Evolutionary conservation across 1,284 basidiomycete genomes (phyloP).

Genomic region (Papiliotrema laurentii): DNA sequence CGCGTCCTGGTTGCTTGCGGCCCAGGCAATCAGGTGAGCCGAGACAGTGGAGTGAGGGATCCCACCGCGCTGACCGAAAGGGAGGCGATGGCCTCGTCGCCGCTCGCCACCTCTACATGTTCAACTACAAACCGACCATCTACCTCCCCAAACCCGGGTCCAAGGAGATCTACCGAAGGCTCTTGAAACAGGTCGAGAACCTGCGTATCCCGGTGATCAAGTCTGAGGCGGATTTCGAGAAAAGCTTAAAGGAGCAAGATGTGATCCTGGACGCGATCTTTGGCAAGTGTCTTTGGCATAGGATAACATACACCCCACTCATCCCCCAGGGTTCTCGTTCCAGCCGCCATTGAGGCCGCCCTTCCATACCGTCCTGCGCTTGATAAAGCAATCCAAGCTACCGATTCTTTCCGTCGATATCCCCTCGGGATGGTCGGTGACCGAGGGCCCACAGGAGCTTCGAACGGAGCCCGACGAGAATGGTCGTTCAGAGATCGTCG

Average conservation of each 20-base stretch:
- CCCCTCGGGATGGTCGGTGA: slow-evolving; percentile 90
- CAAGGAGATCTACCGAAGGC: slow-evolving; percentile 83
- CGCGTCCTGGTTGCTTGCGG: slow-evolving; percentile 90
- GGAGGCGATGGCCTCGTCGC: slow-evolving; percentile 97
- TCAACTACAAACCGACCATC: slow-evolving; percentile 76
- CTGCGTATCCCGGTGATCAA: slow-evolving; percentile 70
- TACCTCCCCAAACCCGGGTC: slow-evolving; percentile 81
- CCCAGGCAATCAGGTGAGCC: slow-evolving; percentile 75
- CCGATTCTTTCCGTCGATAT: slow-evolving; percentile 92
- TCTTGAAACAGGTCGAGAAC: slow-evolving; percentile 81
- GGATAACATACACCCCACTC: background rate
- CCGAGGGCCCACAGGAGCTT: slow-evolving; percentile 36
- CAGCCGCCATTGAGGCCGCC: slow-evolving; percentile 79
- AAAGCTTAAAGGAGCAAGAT: slow-evolving; percentile 62
- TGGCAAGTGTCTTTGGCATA: slow-evolving; percentile 46
- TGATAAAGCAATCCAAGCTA: slow-evolving; percentile 60
- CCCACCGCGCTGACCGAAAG: slow-evolving; percentile 27
- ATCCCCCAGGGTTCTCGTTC: slow-evolving; percentile 75
- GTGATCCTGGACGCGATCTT: slow-evolving; percentile 94
- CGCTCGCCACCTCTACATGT: slow-evolving; percentile 86
- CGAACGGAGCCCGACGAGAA: slow-evolving; percentile 52
- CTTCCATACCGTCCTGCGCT: slow-evolving; percentile 69
- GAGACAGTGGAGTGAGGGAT: background rate
- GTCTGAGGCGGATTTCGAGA: slow-evolving; percentile 53
- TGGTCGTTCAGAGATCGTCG: slow-evolving; percentile 55